A percentile compares a stretch with the other conserved stretches of the same genome.
Conservation (phyloP, 2,329 filamentous ascomycete species). For the Pestalotiopsis sp. region DNA sequence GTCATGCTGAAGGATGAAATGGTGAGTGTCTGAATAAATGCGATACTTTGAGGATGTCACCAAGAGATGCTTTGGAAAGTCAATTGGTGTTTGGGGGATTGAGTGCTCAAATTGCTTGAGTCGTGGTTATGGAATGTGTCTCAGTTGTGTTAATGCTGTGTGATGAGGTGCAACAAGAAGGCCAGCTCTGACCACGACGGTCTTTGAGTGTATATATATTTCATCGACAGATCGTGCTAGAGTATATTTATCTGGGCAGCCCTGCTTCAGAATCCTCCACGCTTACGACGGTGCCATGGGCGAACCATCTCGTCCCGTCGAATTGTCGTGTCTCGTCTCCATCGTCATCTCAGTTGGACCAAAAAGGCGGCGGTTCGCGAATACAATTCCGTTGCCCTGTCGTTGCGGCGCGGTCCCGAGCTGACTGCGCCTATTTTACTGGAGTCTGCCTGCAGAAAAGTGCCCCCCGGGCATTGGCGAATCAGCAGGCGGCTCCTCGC, state of each 20-base stretch:
- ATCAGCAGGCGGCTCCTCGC: neutral
- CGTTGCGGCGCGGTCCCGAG: neutral
- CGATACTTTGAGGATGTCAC: neutral
- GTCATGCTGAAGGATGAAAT: neutral
- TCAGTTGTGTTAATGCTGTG: neutral
- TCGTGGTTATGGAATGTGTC: neutral
- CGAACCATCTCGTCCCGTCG: neutral
- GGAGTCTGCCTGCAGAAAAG: neutral
- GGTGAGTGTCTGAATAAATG: neutral
- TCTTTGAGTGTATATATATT: neutral
- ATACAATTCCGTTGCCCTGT: neutral
- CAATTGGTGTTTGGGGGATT: neutral
- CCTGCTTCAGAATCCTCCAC: neutral
- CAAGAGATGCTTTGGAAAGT: neutral
- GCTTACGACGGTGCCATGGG: neutral
- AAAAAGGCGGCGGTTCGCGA: neutral
- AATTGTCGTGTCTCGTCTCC: neutral
- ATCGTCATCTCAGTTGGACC: neutral
- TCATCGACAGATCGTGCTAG: neutral
- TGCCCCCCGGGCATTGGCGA: neutral
- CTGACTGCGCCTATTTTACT: neutral
- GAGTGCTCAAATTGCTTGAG: neutral
- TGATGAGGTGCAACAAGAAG: neutral
- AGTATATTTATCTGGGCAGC: neutral
- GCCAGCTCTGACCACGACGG: neutral